phyloP scores from a whole-genome alignment of 805 yeast species.

The Teunomyces gatunensis region DNA sequence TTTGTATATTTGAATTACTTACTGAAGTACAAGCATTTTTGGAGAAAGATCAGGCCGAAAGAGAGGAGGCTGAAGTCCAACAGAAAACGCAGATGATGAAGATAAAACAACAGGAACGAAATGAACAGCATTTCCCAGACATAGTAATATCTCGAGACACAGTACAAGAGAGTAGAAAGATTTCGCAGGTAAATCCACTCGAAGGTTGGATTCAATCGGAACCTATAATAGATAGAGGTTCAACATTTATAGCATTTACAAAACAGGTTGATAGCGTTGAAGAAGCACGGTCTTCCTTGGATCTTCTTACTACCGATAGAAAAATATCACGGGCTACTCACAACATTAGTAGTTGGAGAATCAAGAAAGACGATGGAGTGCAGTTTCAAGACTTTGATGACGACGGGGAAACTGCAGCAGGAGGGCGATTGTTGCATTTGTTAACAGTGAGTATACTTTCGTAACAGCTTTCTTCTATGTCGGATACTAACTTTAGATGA shows the following conservation, averaged over 20 bases:
- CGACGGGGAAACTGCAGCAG: conserved; percentile 97
- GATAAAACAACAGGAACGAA: conserved; percentile 1
- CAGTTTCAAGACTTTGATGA: conserved; percentile 86
- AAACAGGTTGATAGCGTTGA: conserved; percentile 59
- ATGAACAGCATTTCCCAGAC: conserved; percentile 2
- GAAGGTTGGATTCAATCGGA: conserved; percentile 77
- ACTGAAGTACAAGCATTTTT: conserved; percentile 58
- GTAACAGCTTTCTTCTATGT: neutral
- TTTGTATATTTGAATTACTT: conserved; percentile 76
- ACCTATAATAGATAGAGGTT: conserved; percentile 77
- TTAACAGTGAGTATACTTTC: conserved; percentile 46
- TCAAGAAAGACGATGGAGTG: conserved; percentile 53
- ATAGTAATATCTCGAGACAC: neutral
- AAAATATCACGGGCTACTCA: conserved; percentile 70
- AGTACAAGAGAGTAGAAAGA: neutral
- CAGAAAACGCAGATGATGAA: neutral
- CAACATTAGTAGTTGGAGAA: conserved; percentile 86
- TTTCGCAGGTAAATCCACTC: conserved; percentile 43
- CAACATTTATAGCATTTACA: conserved; percentile 81
- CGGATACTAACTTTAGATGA: conserved; percentile 41
- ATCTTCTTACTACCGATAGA: conserved; percentile 56
- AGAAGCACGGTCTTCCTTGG: conserved; percentile 58
- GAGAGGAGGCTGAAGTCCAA: conserved; percentile 15
- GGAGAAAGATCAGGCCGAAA: conserved; percentile 27
- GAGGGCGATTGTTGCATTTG: conserved; percentile 78